phyloP scores from a whole-genome alignment of 2,329 filamentous ascomycete genomes.

The Tricladium varicosporioides region DNA sequence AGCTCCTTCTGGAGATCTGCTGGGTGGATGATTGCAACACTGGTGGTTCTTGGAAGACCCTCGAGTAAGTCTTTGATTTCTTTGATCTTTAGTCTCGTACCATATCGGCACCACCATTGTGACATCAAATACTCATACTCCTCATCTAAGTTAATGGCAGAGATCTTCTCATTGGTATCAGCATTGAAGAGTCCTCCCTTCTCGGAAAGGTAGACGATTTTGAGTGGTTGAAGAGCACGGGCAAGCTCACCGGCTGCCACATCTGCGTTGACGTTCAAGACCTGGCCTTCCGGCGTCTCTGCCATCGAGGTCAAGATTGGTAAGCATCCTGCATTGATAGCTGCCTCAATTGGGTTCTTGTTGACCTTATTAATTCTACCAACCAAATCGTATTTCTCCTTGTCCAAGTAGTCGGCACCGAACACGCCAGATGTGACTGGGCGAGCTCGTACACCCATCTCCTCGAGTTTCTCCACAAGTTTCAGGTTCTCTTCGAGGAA shows the following conservation, averaged over 20 bases:
- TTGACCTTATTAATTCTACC: constrained; percentile 94
- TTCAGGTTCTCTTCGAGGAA: constrained; percentile 96
- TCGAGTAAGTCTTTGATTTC: constrained; percentile 94
- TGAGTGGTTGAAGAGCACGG: constrained; percentile 82
- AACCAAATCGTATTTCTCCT: constrained; percentile 93
- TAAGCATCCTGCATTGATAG: constrained; percentile 86
- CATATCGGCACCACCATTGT: constrained; percentile 92
- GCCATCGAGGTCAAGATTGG: constrained; percentile 96
- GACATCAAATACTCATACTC: constrained; percentile 92
- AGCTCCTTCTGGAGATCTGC: constrained; percentile 94
- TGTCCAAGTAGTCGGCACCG: constrained; percentile 90
- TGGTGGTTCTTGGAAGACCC: constrained; percentile 84
- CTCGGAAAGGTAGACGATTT: constrained; percentile 98
- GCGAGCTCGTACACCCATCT: constrained; percentile 82
- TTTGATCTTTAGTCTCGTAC: constrained; percentile 93
- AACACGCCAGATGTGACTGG: constrained; percentile 90
- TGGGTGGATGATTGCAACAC: constrained; percentile 96
- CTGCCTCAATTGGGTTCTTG: constrained; percentile 84
- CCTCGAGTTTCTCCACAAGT: constrained; percentile 84
- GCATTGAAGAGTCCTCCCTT: constrained; percentile 96
- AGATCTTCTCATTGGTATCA: constrained; percentile 92
- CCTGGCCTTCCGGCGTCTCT: constrained; percentile 84
- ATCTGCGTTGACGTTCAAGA: constrained; percentile 97
- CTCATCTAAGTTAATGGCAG: constrained; percentile 94
- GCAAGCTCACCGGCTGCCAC: constrained; percentile 93